These are phyloP conservation scores for Pyrus communis DNA, from an alignment of 306 rosid genomes.

Conservation along the genomic window DNA sequence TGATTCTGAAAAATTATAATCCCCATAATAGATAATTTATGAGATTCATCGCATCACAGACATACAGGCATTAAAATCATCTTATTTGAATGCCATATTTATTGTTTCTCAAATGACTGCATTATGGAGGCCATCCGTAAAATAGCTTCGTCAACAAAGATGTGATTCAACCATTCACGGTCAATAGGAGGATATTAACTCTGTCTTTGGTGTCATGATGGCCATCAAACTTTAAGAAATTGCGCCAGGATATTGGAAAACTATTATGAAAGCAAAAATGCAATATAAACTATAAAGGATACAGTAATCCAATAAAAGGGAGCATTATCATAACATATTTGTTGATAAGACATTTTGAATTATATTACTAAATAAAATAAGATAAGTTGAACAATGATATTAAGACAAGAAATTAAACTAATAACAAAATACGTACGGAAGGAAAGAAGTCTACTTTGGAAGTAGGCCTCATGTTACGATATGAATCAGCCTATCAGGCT, in stretches of 20 bases:
- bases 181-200: background rate
- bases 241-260: background rate
- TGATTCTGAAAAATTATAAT: background rate
- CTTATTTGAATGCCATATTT: background rate
- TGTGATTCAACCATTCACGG: background rate
- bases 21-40: background rate
- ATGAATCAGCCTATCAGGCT: slow-evolving; percentile 1
- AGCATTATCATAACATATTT: background rate
- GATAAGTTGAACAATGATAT: background rate
- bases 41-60: background rate
- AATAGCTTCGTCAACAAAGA: background rate
- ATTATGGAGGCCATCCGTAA: background rate
- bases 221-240: background rate
- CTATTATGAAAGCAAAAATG: background rate
- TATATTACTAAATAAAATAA: background rate
- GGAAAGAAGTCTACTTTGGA: background rate
- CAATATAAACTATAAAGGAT: background rate
- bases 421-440: background rate
- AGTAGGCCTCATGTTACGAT: background rate
- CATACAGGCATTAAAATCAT: background rate
- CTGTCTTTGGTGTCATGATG: background rate
- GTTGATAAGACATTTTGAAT: background rate
- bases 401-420: background rate
- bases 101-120: background rate
- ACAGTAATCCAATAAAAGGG: background rate